Percentiles rank a stretch among this genome's conserved stretches.
These are phyloP conservation scores for Suillus weaverae DNA, from an alignment of 768 basidiomycete genomes.

Conservation along the genomic window DNA sequence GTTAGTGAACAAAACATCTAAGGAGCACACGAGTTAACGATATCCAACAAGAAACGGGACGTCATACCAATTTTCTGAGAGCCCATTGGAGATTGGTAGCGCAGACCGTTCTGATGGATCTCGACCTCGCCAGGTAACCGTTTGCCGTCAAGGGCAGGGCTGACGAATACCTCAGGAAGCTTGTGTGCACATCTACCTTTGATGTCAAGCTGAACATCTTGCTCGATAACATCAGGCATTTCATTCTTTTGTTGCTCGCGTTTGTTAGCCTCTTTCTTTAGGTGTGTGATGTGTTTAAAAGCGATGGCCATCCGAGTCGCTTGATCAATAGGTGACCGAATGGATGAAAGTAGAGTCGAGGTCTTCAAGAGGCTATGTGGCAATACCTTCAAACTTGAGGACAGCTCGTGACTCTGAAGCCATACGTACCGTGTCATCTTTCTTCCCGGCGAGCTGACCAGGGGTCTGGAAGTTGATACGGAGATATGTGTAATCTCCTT, in stretches of 20 bases:
- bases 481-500: slow-evolving; percentile 91
- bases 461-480: slow-evolving; percentile 99
- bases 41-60: background rate
- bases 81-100: slow-evolving; percentile 85
- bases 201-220: slow-evolving; percentile 84
- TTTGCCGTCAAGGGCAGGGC: slow-evolving; percentile 94
- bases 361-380: slow-evolving; percentile 85
- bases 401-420: background rate
- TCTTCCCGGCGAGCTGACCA: slow-evolving; percentile 95
- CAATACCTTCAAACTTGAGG: slow-evolving; percentile 1
- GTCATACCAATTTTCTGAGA: slow-evolving; percentile 86
- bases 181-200: slow-evolving; percentile 86
- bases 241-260: slow-evolving; percentile 97
- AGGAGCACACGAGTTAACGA: slow-evolving; percentile 9
- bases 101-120: slow-evolving; percentile 95
- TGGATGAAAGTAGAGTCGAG: slow-evolving; percentile 96
- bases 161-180: slow-evolving; percentile 88
- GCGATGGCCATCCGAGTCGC: slow-evolving; percentile 84
- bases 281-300: slow-evolving; percentile 91
- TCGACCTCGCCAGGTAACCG: slow-evolving; percentile 96
- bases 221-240: slow-evolving; percentile 97
- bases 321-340: slow-evolving; percentile 90
- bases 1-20: slow-evolving; percentile 94
- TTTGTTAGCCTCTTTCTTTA: slow-evolving; percentile 97
- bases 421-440: slow-evolving; percentile 85